These are phyloP conservation scores for Chaetomium fimeti DNA, from an alignment of 495 filamentous ascomycete genomes.

Conservation along the genomic window DNA sequence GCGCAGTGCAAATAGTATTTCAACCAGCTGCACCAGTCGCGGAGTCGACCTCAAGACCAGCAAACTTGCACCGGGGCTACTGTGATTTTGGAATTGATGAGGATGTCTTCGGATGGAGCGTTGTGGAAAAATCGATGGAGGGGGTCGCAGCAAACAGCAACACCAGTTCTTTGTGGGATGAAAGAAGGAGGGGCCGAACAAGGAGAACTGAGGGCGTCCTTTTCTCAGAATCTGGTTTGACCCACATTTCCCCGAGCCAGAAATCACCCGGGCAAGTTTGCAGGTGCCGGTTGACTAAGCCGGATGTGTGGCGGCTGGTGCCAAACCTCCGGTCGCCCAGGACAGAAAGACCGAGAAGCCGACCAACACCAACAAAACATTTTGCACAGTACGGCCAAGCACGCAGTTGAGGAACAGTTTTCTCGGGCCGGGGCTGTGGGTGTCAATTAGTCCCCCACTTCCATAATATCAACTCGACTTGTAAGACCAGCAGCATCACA, in stretches of 20 bases:
- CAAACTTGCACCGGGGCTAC: slow-evolving; percentile 11
- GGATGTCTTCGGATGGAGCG: not conserved
- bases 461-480: not conserved
- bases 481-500: not conserved
- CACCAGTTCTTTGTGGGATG: slow-evolving; percentile 5
- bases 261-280: not conserved
- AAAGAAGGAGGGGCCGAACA: not conserved
- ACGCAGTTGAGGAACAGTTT: not conserved
- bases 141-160: not conserved
- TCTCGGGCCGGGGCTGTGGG: no score
- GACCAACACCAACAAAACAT: not conserved
- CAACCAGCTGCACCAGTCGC: not conserved
- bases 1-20: not conserved
- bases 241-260: not conserved
- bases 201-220: not conserved
- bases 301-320: not conserved
- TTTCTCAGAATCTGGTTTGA: not conserved
- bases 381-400: not conserved
- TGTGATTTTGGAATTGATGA: slow-evolving; percentile 9
- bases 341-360: slow-evolving; percentile 3
- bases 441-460: not conserved
- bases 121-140: slow-evolving; percentile 11
- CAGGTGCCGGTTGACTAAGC: slow-evolving; percentile 2
- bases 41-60: not conserved
- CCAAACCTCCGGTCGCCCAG: not conserved